Conservation (phyloP, 192 early-diverging fungal genomes). For the Gryganskiella cystojenkinii region DNA sequence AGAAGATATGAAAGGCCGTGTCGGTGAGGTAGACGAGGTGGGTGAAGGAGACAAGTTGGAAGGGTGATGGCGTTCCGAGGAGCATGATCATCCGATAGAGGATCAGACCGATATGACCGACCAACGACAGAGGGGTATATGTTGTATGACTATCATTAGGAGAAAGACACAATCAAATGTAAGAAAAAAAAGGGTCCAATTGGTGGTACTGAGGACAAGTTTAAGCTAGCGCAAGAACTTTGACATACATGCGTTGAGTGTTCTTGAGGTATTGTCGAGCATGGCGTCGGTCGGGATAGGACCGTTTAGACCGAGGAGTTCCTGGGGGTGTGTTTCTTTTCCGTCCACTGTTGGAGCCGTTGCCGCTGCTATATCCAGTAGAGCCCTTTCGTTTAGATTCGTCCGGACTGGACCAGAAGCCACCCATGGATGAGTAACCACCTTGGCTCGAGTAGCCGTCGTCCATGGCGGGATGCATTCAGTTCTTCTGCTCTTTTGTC, state of each 20-base stretch:
- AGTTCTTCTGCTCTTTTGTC: not conserved
- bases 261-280: conserved; percentile 52
- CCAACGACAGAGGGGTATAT: conserved; percentile 54
- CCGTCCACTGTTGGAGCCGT: not conserved
- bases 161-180: not conserved
- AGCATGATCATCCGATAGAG: conserved; percentile 51
- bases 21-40: conserved; percentile 57
- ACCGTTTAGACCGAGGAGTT: conserved; percentile 34
- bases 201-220: not conserved
- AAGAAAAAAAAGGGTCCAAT: conserved; percentile 14
- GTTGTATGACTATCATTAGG: conserved; percentile 38
- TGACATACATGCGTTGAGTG: conserved; percentile 38
- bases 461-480: conserved; percentile 44
- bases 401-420: conserved; percentile 44
- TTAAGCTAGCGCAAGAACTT: not conserved
- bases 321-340: conserved; percentile 34
- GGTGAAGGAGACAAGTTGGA: conserved; percentile 52
- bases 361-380: not conserved
- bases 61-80: conserved; percentile 38
- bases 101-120: conserved; percentile 49
- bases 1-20: conserved; percentile 59
- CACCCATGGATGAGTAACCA: conserved; percentile 43
- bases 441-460: conserved; percentile 52
- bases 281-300: conserved; percentile 41
- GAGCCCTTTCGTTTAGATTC: conserved; percentile 11